Percentiles rank a stretch among this genome's conserved stretches.
phyloP scores from a whole-genome alignment of 768 basidiomycete species.

The Grammothele lineata region DNA sequence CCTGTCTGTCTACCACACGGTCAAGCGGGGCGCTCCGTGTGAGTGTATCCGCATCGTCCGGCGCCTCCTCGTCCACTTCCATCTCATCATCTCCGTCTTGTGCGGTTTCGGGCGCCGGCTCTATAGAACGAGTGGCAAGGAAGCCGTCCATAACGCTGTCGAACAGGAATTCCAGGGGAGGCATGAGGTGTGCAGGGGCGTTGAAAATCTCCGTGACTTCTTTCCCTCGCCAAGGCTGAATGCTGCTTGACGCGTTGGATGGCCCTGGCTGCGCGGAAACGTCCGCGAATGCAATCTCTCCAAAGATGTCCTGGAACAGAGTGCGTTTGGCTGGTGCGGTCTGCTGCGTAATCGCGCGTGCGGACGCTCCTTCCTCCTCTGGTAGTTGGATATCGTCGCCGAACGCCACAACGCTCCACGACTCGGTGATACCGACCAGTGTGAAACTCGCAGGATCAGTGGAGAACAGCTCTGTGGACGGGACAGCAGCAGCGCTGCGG shows the following conservation, averaged over 20 bases:
- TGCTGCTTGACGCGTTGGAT: conserved; percentile 16
- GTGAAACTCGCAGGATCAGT: conserved; percentile 38
- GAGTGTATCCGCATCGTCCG: conserved; percentile 11
- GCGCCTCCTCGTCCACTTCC: conserved; percentile 27
- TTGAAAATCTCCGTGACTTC: conserved; percentile 51
- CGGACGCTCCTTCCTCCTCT: conserved; percentile 39
- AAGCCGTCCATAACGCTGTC: conserved; percentile 54
- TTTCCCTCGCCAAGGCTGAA: conserved; percentile 35
- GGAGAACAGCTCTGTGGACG: conserved; percentile 27
- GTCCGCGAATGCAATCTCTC: conserved; percentile 60
- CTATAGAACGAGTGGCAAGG: conserved; percentile 28
- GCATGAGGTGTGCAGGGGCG: conserved; percentile 71
- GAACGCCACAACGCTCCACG: conserved; percentile 62
- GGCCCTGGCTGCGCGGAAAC: conserved; percentile 17
- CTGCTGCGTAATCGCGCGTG: conserved; percentile 33
- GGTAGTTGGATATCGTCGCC: conserved; percentile 50
- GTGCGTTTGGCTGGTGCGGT: conserved; percentile 39
- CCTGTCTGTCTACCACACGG: conserved; percentile 42
- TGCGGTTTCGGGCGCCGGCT: conserved; percentile 12
- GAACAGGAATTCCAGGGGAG: conserved; percentile 70
- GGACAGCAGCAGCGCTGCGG: conserved; percentile 39
- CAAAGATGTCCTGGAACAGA: conserved; percentile 90
- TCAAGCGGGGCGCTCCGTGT: conserved; percentile 24
- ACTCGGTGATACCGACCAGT: conserved; percentile 65
- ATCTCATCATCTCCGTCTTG: conserved; percentile 18